These are phyloP conservation scores for Fonsecaea pedrosoi DNA, from an alignment of 2,329 filamentous ascomycete genomes.

Conservation along the genomic window DNA sequence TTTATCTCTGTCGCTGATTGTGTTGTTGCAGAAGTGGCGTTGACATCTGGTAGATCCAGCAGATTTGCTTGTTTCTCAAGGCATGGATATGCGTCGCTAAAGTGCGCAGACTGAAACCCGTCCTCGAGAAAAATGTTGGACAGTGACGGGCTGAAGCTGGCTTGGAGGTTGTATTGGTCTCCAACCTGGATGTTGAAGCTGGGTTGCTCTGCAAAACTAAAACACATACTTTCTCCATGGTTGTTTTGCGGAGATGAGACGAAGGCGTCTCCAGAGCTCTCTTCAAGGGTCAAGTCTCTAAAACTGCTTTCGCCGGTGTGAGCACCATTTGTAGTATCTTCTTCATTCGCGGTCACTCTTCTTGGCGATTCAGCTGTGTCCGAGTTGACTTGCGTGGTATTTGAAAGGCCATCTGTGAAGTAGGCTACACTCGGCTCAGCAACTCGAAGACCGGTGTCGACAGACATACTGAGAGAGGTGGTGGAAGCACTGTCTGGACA, in stretches of 20 bases:
- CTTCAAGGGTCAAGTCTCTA: background rate
- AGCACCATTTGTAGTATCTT: background rate
- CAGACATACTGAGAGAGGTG: background rate
- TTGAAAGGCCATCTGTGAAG: background rate
- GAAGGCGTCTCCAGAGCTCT: background rate
- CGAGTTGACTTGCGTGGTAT: background rate
- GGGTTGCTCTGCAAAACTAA: background rate
- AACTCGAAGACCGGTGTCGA: background rate
- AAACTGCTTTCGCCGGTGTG: background rate
- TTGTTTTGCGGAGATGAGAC: background rate
- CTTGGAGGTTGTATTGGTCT: background rate
- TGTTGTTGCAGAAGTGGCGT: background rate
- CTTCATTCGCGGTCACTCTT: background rate
- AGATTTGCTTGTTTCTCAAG: background rate
- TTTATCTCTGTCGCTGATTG: background rate
- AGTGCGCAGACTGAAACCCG: background rate
- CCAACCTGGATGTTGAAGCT: background rate
- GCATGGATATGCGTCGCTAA: background rate
- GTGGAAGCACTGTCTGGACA: background rate
- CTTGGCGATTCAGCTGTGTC: background rate
- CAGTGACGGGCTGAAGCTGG: background rate
- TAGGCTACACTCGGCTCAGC: background rate
- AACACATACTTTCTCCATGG: background rate
- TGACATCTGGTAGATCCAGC: background rate
- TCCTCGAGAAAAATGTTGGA: background rate